Base-by-base conservation (phyloP, 1,139 yeast species). In the Pichia sp. region DNA sequence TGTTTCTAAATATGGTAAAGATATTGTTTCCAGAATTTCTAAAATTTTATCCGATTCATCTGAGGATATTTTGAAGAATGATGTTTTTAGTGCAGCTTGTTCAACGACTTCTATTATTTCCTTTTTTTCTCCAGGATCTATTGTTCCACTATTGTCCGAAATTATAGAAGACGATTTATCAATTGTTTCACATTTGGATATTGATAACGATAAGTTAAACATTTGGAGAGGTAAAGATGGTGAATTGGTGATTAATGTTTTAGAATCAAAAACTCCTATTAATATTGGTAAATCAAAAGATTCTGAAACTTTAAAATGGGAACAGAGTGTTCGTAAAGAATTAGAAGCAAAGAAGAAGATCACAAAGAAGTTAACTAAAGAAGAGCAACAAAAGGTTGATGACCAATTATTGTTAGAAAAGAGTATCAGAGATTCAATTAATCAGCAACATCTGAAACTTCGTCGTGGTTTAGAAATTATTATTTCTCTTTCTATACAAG, bases 301-400 rank as follows among this genome's bases (percentile, higher is more conserved):
- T 59, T 87, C 86, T 61, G 95, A 86, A 58, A 85, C 89, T 16
- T 72, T 78, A 53, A 82, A 86, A 60, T 92, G 98, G 97, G 98
- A 92, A 64, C 90, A 84, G 59, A 77, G 77, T 45, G 76, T 92
- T 42, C 79, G 90, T 58, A 80, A 80, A 55, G 92, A 87, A 61
- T 72, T 88, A 49, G 82, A 84, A 1, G 71, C 73, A 49, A 71
- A 70, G 39, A 66, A 67, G 44, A 64, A 63, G 39, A 64, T 63
- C 6, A 55, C 58, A 3, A 79, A 75, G 65, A 85, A 83, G 59
- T 70, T 83, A 44, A 74, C 95, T 11, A 85, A 80, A 56, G 97
- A 89, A 59, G 96, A 92, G 52, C 85, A 80, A 57, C 67, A 59
- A 0, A 64, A 76, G 50, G 79, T 85, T 2, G 73, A 74, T 44